These are phyloP conservation scores for Spongospora subterranea DNA, from an alignment of 208 protist genomes.

Conservation along the genomic window DNA sequence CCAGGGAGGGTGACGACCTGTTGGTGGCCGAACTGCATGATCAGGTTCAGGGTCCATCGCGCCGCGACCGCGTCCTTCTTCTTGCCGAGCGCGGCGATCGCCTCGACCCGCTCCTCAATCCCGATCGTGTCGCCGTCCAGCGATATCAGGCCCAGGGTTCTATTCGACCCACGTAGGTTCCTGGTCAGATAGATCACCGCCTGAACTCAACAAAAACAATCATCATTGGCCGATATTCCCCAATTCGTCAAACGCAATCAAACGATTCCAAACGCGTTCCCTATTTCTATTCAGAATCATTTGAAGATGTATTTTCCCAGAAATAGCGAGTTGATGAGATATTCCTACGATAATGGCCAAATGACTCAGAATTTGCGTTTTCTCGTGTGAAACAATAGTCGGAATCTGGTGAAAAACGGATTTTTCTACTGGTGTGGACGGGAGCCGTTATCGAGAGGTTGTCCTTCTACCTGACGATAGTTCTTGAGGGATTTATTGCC, in stretches of 20 bases:
- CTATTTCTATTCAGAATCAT: too few species aligned
- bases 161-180: slow-evolving; percentile 6
- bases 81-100: background rate
- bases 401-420: too few species aligned
- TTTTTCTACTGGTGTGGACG: too few species aligned
- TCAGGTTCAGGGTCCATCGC: slow-evolving; percentile 13
- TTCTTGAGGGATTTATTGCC: slow-evolving; percentile 19
- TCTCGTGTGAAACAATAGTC: too few species aligned
- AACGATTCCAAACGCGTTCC: too few species aligned
- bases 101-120: slow-evolving; percentile 42
- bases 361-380: too few species aligned
- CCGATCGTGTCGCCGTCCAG: background rate
- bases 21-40: background rate
- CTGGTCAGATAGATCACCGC: background rate
- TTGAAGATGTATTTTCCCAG: too few species aligned
- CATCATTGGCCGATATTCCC: too few species aligned
- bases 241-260: too few species aligned
- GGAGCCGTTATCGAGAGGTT: background rate
- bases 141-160: background rate
- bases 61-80: slow-evolving; percentile 15
- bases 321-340: too few species aligned
- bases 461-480: background rate
- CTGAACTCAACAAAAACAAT: too few species aligned
- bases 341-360: too few species aligned
- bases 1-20: background rate